Evolutionary conservation across 1,284 basidiomycete species (phyloP).

Genomic region (Gymnopus androsaceus): DNA sequence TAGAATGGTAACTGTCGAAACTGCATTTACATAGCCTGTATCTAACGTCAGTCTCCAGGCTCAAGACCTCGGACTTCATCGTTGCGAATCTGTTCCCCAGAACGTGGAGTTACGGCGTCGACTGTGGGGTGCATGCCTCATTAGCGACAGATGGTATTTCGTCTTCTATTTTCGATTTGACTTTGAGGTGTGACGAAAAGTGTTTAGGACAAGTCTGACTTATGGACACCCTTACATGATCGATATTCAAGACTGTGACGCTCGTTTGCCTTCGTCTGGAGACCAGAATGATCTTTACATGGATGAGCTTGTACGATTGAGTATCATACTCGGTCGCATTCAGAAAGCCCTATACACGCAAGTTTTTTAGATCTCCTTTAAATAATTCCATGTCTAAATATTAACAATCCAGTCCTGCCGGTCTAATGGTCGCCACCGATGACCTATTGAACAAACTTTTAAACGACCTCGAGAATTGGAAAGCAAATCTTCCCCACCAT

Average conservation of each 20-base stretch:
- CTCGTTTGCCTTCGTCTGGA: constrained; percentile 79
- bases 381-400: constrained; percentile 13
- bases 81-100: constrained; percentile 79
- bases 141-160: constrained; percentile 84
- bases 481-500: constrained; percentile 69
- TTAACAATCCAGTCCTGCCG: constrained; percentile 67
- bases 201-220: constrained; percentile 67
- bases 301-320: constrained; percentile 85
- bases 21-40: background rate
- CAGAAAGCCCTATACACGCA: constrained; percentile 90
- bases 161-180: constrained; percentile 4
- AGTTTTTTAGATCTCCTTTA: constrained; percentile 18
- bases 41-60: constrained; percentile 52
- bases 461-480: constrained; percentile 79
- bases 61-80: constrained; percentile 89
- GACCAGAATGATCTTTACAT: constrained; percentile 75
- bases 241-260: constrained; percentile 91
- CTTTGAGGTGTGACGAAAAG: constrained; percentile 17
- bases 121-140: constrained; percentile 89
- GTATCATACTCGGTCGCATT: constrained; percentile 84
- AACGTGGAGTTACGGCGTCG: constrained; percentile 81
- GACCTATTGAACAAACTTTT: constrained; percentile 71
- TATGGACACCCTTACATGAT: constrained; percentile 91
- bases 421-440: constrained; percentile 80
- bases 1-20: constrained; percentile 67